Conservation (phyloP, 2,329 filamentous ascomycete species). For the Diplodia mutila region DNA sequence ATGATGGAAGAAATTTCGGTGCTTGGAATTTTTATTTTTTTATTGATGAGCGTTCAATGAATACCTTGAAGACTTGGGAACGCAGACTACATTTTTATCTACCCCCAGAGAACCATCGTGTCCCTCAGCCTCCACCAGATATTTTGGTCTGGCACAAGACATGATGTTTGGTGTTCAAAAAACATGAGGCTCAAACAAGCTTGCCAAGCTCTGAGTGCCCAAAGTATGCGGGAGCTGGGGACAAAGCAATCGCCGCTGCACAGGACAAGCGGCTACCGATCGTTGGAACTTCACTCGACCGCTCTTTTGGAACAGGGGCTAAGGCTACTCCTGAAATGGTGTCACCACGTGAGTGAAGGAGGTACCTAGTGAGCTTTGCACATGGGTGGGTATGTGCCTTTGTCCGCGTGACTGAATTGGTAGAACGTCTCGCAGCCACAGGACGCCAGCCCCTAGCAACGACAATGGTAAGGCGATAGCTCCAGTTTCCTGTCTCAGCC, state of each 20-base stretch:
- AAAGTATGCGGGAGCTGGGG: not conserved
- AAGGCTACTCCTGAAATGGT: not conserved
- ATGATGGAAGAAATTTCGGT: not conserved
- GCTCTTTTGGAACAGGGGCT: not conserved
- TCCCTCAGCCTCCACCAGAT: not conserved
- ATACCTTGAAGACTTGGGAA: not conserved
- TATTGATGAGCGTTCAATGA: not conserved
- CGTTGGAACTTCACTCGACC: not conserved
- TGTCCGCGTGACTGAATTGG: not conserved
- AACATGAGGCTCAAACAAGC: not conserved
- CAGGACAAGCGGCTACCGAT: not conserved
- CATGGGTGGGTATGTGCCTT: not conserved
- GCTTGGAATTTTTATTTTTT: not conserved
- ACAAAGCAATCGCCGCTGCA: not conserved
- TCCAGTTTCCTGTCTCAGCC: not conserved
- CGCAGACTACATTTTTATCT: not conserved
- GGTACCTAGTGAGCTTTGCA: not conserved
- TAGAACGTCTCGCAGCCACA: constrained; percentile 4
- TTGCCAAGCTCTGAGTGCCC: not conserved
- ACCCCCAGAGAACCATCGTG: not conserved
- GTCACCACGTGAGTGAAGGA: not conserved
- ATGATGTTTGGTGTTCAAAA: not conserved
- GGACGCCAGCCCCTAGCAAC: not conserved
- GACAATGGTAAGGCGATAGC: not conserved
- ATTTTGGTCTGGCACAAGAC: not conserved